Evolutionary conservation across 805 yeast genomes (phyloP), one percentile per base, ranked within the genome.

Genomic region (Ogataea dorogensis): DNA sequence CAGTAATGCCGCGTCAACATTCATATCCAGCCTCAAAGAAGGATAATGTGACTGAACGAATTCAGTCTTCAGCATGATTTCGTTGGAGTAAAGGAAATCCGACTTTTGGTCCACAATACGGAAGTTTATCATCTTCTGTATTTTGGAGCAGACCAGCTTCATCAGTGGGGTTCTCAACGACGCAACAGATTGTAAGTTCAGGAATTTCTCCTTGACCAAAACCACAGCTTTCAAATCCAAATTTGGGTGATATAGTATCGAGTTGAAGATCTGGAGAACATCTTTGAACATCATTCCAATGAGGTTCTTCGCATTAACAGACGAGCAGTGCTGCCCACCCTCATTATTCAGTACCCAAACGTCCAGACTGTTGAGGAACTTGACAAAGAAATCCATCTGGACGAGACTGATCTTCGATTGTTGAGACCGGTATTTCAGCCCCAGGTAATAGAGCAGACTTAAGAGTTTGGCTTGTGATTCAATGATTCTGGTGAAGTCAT

Each of bases 141-240:
- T 36, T 26, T 38, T 47, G 19, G 24, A 33, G 15, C 25, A n/a
- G 8, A 43, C 34, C 10, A 29, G 10, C 7, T n/a, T 17, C 12
- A 44, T 13, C 14, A 40, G 24, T 2, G 24, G 37, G 7, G 20
- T 9, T 18, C 43, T 19, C 25, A 33, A 28, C 7, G 34, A 2
- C 19, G 33, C 30, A 23, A 38, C 40, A 3, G 34, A 19, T 10
- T 40, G 20, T 3, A 46, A 9, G 14, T 36, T 34, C 21, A 43
- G 43, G 23, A 50, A 39, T 24, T 44, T 48, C 12, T 35, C 11
- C 13, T 38, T 21, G 15, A 47, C 33, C 19, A 47, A 22, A 16
- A 29, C 26, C 2, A 46, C 12, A 15, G 28, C 33, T 9, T 24
- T 25, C 2, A 29, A 20, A 20, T 38, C 37, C 17, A 47, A 15